A percentile compares a stretch with the other conserved stretches of the same genome.
Conservation (phyloP, 441 rosid genomes). For the Pelargonium cotyledonis region DNA sequence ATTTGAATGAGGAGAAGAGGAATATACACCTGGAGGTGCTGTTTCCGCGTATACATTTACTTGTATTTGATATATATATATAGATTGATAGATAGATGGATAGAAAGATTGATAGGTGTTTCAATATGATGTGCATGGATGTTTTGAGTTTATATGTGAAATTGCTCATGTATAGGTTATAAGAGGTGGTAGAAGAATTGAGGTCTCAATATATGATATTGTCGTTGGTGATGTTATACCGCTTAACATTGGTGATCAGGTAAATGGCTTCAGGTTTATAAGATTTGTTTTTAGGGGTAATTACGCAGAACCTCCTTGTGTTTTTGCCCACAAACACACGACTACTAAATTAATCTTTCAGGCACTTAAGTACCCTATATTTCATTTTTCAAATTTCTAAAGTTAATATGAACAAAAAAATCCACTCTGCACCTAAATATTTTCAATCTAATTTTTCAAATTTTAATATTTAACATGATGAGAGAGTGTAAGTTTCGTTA, state of each 20-base stretch:
- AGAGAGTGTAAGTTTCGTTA: no score
- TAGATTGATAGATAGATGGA: no score
- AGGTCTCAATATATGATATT: constrained; percentile 84
- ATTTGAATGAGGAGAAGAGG: constrained; percentile 90
- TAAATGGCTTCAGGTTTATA: constrained; percentile 19
- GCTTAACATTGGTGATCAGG: constrained; percentile 95
- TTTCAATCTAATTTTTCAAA: no score
- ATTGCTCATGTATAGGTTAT: constrained; percentile 48
- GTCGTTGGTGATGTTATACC: constrained; percentile 90
- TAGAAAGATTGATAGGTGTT: constrained; percentile 8
- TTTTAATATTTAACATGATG: no score
- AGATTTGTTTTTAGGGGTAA: not conserved
- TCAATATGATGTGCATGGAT: not conserved
- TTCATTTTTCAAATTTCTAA: no score
- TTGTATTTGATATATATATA: not conserved
- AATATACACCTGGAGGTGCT: constrained; percentile 84
- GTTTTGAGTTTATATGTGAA: constrained; percentile 18
- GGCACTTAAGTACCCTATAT: no score
- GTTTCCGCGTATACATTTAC: constrained; percentile 14
- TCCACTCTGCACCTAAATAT: no score
- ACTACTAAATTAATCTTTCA: no score
- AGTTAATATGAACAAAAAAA: no score
- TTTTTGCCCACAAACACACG: no score
- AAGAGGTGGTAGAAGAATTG: constrained; percentile 86
- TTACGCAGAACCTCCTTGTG: no score